These are phyloP conservation scores for Pythium biforme DNA, from an alignment of 352 stramenopile genomes.

Conservation along the genomic window DNA sequence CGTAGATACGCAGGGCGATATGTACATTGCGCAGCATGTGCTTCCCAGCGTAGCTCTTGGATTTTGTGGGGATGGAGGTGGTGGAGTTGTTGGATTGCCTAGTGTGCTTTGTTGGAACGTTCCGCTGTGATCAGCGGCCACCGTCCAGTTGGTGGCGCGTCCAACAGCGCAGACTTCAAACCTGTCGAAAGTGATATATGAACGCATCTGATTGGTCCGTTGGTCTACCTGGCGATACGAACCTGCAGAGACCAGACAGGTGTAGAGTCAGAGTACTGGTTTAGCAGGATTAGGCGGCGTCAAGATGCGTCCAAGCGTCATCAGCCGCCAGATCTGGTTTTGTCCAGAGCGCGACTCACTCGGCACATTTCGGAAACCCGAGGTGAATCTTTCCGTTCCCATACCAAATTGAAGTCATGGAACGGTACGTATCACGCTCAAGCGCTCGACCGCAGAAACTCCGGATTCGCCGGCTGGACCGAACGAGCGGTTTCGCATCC, in stretches of 20 bases:
- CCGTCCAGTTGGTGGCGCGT: constrained; percentile 20
- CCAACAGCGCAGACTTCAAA: constrained; percentile 21
- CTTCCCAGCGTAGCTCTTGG: neutral
- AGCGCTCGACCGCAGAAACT: neutral
- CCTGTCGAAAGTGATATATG: constrained; percentile 13
- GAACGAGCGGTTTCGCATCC: constrained; percentile 13
- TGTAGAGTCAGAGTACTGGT: neutral
- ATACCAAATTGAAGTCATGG: constrained; percentile 7
- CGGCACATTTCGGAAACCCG: constrained; percentile 5
- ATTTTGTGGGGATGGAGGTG: neutral
- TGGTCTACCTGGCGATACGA: constrained; percentile 13
- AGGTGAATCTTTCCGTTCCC: neutral
- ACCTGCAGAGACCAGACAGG: neutral
- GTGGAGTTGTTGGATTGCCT: constrained; percentile 4
- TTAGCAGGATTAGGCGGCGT: constrained; percentile 1
- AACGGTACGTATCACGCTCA: neutral
- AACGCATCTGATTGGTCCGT: constrained; percentile 11
- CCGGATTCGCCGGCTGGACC: constrained; percentile 2
- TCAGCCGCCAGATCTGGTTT: constrained; percentile 15
- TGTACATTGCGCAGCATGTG: constrained; percentile 25
- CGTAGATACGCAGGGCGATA: neutral
- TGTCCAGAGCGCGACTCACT: constrained; percentile 2
- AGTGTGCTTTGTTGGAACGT: neutral
- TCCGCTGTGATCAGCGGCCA: neutral
- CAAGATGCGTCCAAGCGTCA: constrained; percentile 10